phyloP scores from a whole-genome alignment of 106 monocot species.

The Phalaenopsis equestris region DNA sequence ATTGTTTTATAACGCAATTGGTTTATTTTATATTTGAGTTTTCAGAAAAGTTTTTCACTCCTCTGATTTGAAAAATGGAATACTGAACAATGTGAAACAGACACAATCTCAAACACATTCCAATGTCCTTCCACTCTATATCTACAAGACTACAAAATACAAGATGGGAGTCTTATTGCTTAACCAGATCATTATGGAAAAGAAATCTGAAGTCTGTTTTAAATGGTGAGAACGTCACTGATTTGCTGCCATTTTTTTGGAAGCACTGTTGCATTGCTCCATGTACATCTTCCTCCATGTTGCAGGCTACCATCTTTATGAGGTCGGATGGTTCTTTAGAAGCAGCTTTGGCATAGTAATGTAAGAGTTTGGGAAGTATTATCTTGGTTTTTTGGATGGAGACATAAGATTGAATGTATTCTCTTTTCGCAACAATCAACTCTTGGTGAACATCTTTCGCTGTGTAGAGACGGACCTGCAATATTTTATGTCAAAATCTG shows the following conservation, averaged over 20 bases:
- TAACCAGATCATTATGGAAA: constrained; percentile 31
- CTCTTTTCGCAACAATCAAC: constrained; percentile 35
- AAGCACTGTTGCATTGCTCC: constrained; percentile 21
- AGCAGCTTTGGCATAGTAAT: constrained; percentile 54
- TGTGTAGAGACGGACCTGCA: constrained; percentile 45
- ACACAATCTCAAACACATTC: too few relatives aligned
- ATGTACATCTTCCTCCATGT: constrained; percentile 28
- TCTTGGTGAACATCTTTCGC: constrained; percentile 30
- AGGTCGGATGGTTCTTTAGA: constrained; percentile 30
- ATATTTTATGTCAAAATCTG: not conserved
- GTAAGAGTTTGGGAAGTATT: constrained; percentile 44
- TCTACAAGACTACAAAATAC: too few relatives aligned
- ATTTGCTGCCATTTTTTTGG: constrained; percentile 13
- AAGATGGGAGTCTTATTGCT: not conserved
- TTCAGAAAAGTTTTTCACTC: too few relatives aligned
- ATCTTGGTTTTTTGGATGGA: constrained; percentile 30
- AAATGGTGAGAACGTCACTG: constrained; percentile 29
- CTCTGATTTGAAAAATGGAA: too few relatives aligned
- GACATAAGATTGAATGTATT: constrained; percentile 53
- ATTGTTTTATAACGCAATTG: too few relatives aligned
- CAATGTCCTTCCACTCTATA: too few relatives aligned
- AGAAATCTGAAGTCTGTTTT: constrained; percentile 34
- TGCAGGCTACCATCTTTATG: constrained; percentile 23
- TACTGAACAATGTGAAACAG: too few relatives aligned
- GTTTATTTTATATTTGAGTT: too few relatives aligned